Conservation (phyloP, 83 land plant species). For the Thuja plicata region DNA sequence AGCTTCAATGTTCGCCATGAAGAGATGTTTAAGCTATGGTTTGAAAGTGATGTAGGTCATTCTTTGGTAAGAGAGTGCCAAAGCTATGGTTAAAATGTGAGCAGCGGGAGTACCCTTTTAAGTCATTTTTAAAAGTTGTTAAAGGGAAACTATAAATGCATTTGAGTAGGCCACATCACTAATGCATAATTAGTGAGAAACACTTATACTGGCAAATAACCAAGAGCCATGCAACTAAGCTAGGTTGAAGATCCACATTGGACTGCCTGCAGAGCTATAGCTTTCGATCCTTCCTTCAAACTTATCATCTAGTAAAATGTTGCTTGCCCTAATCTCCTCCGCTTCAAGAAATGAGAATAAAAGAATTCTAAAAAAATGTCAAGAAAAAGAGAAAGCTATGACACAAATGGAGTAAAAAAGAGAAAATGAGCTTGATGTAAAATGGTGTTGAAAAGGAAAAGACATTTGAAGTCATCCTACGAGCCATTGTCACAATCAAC, state of each 20-base stretch:
- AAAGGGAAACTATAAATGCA: not conserved
- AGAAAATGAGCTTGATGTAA: too few relatives aligned
- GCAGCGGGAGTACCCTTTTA: too few relatives aligned
- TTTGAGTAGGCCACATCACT: not conserved
- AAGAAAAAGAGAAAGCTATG: too few relatives aligned
- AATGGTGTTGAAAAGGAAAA: too few relatives aligned
- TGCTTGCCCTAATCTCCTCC: constrained; percentile 39
- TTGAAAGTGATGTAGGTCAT: not conserved
- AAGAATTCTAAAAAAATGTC: too few relatives aligned
- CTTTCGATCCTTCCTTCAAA: constrained; percentile 39
- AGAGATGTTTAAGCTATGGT: not conserved
- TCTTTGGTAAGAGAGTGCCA: too few relatives aligned
- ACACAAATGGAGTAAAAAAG: too few relatives aligned
- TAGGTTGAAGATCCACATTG: constrained; percentile 21
- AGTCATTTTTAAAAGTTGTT: too few relatives aligned
- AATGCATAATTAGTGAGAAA: not conserved
- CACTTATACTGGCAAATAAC: constrained; percentile 25
- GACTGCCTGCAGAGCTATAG: constrained; percentile 20
- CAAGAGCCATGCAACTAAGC: constrained; percentile 27
- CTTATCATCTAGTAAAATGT: constrained; percentile 44
- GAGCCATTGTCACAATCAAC: too few relatives aligned
- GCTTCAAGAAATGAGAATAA: not conserved
- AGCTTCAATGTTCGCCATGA: too few relatives aligned
- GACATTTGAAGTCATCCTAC: too few relatives aligned
- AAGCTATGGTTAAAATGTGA: not conserved